Evolutionary conservation across 164 flowering plant genomes (phyloP), one percentile per base, ranked within the genome.

Genomic region (Stephania japonica): DNA sequence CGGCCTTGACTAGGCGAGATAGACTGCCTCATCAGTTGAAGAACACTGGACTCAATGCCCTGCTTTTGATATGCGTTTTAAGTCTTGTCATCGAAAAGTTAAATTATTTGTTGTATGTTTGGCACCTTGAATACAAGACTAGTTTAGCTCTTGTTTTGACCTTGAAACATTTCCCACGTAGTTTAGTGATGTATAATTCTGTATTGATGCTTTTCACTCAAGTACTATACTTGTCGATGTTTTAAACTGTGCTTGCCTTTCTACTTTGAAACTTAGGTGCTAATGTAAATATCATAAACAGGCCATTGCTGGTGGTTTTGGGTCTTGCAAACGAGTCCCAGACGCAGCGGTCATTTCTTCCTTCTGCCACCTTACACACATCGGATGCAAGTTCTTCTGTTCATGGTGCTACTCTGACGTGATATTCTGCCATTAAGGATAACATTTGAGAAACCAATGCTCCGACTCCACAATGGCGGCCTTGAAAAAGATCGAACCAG

Each of bases 241-340:
- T 19, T 59, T 19, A n/a, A 59, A 59, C 64, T 10, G 21, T 56
- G 62, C 62, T 59, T 19, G 23, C 7, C 24, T n/a, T 24, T 47
- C 7, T 24, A 59, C 21, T 59, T 21, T 19, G 64, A 42, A 73
- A 4, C 42, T 61, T 69, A 63, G 43, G 24, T 42, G 50, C 78
- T 70, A 25, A 65, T 71, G 7, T 14, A 7, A 9, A n/a, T 73
- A 19, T 53, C 70, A 47, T 72, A 73, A 72, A 68, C 97, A 94
- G 98, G 75, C 75, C 97, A 68, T 79, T 82, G 19, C 84, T 89
- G 42, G 83, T 69, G 16, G 84, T 87, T 74, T 87, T 94, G 75
- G 98, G 98, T 78, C 88, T 94, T 69, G 80, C 81, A n/a, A 85
- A 72, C 80, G 97, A 90, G 73, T 42, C 83, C 6, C 86, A 83